These are phyloP conservation scores for Pyricularia sp. DNA, from an alignment of 2,329 filamentous ascomycete genomes.

Conservation along the genomic window DNA sequence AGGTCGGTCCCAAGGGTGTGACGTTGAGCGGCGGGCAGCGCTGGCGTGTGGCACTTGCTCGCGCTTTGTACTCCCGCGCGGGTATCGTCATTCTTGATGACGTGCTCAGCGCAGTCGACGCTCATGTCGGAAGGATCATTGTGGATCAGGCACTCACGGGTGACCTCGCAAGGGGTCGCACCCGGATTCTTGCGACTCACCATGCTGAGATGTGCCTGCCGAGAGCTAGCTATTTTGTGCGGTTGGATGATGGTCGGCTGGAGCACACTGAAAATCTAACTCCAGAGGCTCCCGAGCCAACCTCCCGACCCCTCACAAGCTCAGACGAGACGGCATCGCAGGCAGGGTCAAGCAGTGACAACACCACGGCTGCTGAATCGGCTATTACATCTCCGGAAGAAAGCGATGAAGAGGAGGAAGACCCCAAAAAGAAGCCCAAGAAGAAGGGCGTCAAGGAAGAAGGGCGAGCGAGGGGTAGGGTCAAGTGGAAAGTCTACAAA, in stretches of 20 bases:
- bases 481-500: slow-evolving; percentile 23
- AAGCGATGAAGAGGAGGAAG: slow-evolving; percentile 6
- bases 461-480: slow-evolving; percentile 20
- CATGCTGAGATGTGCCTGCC: slow-evolving; percentile 22
- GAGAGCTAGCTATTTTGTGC: slow-evolving; percentile 19
- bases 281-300: slow-evolving; percentile 1
- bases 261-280: slow-evolving; percentile 13
- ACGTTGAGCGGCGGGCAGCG: slow-evolving; percentile 35
- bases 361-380: not conserved
- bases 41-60: slow-evolving; percentile 33
- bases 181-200: slow-evolving; percentile 56
- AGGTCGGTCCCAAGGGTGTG: slow-evolving; percentile 32
- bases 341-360: not conserved
- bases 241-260: slow-evolving; percentile 18
- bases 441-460: slow-evolving; percentile 17
- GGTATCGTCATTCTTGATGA: slow-evolving; percentile 37
- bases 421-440: slow-evolving; percentile 1
- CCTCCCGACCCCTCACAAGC: not conserved
- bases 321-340: not conserved
- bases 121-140: slow-evolving; percentile 35
- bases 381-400: not conserved
- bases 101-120: slow-evolving; percentile 38
- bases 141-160: slow-evolving; percentile 40
- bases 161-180: slow-evolving; percentile 41
- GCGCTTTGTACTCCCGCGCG: slow-evolving; percentile 34